Evolutionary conservation across 2,329 filamentous ascomycete genomes (phyloP).

Genomic region (Colletotrichum graminicola): DNA sequence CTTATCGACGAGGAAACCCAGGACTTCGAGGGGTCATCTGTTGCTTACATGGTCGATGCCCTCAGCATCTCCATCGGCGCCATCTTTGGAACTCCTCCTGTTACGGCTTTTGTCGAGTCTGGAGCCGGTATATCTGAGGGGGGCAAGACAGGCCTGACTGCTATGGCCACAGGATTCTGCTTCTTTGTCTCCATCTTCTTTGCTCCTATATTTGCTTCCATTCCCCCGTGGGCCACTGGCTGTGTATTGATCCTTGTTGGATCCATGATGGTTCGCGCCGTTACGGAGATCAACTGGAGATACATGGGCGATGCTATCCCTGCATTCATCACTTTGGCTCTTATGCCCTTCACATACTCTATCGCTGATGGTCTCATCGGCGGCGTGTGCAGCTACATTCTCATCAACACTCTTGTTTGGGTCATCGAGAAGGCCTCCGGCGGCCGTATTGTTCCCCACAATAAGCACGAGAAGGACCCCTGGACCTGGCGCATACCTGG

Average conservation of each 20-base stretch:
- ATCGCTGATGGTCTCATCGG: constrained; percentile 89
- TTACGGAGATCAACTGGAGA: constrained; percentile 88
- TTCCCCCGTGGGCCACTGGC: constrained; percentile 90
- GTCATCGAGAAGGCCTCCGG: constrained; percentile 73
- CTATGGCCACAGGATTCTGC: constrained; percentile 81
- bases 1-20: constrained; percentile 85
- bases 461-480: constrained; percentile 81
- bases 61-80: constrained; percentile 83
- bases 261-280: constrained; percentile 85
- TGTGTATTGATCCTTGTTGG: constrained; percentile 90
- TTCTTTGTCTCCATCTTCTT: constrained; percentile 93
- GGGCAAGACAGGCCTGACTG: constrained; percentile 85
- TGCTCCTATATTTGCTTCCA: constrained; percentile 89
- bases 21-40: constrained; percentile 87
- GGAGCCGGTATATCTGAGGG: constrained; percentile 91
- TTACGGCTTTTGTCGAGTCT: constrained; percentile 90
- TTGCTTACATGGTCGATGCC: constrained; percentile 88
- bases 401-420: constrained; percentile 80
- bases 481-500: constrained; percentile 85
- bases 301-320: constrained; percentile 88
- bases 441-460: constrained; percentile 79
- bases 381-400: constrained; percentile 80
- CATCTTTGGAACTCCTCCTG: constrained; percentile 81
- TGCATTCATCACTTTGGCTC: constrained; percentile 83
- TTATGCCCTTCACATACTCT: constrained; percentile 93